Conservation (phyloP, 768 basidiomycete genomes). For the Termitomyces sp. region DNA sequence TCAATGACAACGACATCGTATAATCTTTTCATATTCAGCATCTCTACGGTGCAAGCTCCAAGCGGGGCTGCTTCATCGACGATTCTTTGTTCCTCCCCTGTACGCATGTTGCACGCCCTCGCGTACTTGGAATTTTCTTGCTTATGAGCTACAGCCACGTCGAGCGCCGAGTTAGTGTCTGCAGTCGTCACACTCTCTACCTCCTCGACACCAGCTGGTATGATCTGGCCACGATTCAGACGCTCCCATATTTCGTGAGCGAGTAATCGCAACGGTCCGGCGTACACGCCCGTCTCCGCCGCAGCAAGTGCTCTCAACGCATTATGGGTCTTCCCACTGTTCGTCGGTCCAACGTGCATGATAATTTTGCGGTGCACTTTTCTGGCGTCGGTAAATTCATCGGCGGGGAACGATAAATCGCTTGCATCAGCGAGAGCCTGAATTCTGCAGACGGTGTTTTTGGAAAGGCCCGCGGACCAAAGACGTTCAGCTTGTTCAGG, state of each 20-base stretch:
- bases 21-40: constrained; percentile 43
- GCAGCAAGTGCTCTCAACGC: constrained; percentile 85
- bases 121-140: constrained; percentile 43
- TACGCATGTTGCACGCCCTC: constrained; percentile 77
- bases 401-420: constrained; percentile 40
- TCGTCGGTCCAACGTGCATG: constrained; percentile 97
- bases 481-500: constrained; percentile 18
- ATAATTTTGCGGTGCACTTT: constrained; percentile 67
- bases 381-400: constrained; percentile 48
- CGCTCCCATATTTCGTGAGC: constrained; percentile 94
- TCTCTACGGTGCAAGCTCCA: constrained; percentile 90
- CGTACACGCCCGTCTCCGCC: constrained; percentile 71
- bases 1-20: constrained; percentile 89
- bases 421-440: constrained; percentile 28
- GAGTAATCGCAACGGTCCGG: constrained; percentile 86
- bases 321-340: constrained; percentile 94
- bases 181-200: constrained; percentile 22
- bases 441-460: constrained; percentile 32
- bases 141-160: constrained; percentile 24
- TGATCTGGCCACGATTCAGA: constrained; percentile 85
- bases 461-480: constrained; percentile 21
- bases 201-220: constrained; percentile 57
- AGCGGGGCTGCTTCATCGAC: constrained; percentile 52
- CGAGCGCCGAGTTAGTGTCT: constrained; percentile 28
- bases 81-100: constrained; percentile 84